A percentile compares a stretch with the other conserved stretches of the same genome.
Conservation (phyloP, 2,329 filamentous ascomycete species). For the Aspergillus tamarii region DNA sequence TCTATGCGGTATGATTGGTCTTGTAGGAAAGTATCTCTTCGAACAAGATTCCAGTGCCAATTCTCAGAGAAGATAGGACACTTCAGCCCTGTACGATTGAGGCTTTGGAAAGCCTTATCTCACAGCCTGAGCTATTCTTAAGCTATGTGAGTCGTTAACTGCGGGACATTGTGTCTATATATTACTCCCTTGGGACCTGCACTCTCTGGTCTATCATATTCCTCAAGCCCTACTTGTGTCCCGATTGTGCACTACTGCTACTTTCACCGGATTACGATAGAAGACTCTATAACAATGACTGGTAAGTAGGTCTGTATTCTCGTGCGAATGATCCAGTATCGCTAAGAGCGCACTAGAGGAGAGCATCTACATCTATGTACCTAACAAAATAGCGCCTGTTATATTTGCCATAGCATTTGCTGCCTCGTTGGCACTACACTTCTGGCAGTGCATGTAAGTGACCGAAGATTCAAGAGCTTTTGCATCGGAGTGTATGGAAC, state of each 20-base stretch:
- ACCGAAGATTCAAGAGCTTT: not conserved
- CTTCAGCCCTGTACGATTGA: not conserved
- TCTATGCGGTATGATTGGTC: not conserved
- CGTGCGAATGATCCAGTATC: not conserved
- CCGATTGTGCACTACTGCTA: not conserved
- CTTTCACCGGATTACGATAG: rapidly evolving
- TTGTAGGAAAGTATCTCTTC: not conserved
- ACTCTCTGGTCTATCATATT: not conserved
- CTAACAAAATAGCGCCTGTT: constrained; percentile 58
- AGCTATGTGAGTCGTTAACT: not conserved
- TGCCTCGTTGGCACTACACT: constrained; percentile 42
- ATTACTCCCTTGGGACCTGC: not conserved
- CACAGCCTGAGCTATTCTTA: not conserved
- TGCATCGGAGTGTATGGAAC: not conserved
- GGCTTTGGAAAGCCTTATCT: not conserved
- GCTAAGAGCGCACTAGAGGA: constrained; percentile 4
- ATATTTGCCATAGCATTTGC: constrained; percentile 55
- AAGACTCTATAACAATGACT: not conserved
- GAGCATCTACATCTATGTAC: constrained; percentile 54
- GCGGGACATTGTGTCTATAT: not conserved
- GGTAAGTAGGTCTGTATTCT: not conserved
- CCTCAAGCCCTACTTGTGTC: not conserved
- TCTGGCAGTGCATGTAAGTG: constrained; percentile 62
- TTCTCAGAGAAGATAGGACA: not conserved
- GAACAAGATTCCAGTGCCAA: not conserved